Evolutionary conservation across 139 green algal genomes (phyloP).

Genomic region (Asterochloris sp.): DNA sequence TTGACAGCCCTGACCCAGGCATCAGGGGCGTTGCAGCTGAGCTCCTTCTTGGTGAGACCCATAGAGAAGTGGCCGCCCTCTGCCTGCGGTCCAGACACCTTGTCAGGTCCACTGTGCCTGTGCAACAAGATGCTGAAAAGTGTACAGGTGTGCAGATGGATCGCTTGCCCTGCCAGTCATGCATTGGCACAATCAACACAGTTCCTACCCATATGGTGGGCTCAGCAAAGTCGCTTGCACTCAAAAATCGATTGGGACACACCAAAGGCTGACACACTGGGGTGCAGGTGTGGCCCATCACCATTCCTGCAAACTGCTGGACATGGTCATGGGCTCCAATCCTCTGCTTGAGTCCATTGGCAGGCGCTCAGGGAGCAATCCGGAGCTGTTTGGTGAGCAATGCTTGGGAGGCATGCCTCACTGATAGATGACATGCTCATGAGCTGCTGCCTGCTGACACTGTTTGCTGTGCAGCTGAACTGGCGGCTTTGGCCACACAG

Average conservation of each 20-base stretch:
- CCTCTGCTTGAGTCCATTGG: conserved; percentile 38
- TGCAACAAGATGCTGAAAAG: background rate
- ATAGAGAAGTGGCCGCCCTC: background rate
- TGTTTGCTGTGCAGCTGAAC: background rate
- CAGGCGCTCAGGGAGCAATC: conserved; percentile 22
- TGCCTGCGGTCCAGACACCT: background rate
- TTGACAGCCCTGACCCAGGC: conserved; percentile 25
- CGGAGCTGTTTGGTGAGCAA: conserved; percentile 32
- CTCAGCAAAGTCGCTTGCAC: background rate
- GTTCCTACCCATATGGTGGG: background rate
- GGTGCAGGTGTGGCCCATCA: conserved; percentile 30
- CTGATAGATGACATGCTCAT: background rate
- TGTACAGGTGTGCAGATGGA: no score
- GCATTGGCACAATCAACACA: background rate
- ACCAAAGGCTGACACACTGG: background rate
- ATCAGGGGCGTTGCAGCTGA: conserved; percentile 28
- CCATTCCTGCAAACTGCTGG: conserved; percentile 12
- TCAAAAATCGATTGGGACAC: background rate
- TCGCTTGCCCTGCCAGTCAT: background rate
- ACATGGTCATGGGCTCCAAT: conserved; percentile 23
- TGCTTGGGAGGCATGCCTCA: background rate
- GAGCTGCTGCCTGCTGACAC: background rate
- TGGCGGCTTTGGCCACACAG: background rate
- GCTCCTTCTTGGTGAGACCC: conserved; percentile 29
- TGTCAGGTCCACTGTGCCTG: background rate